Evolutionary conservation across 2,329 filamentous ascomycete genomes (phyloP).

Genomic region (Phialophora expanda): DNA sequence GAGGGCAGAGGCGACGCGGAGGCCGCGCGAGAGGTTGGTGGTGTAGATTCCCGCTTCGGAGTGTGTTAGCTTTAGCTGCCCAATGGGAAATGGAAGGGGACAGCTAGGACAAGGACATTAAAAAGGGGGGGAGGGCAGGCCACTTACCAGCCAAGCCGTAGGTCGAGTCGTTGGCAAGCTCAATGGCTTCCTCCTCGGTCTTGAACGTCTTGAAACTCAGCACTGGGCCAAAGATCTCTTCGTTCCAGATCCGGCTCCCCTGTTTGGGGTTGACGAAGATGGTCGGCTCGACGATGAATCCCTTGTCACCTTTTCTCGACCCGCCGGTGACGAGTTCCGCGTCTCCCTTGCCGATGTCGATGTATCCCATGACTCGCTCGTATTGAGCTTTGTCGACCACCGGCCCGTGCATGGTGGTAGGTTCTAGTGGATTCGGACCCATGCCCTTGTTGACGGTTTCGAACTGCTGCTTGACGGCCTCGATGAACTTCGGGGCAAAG

Average conservation of each 20-base stretch:
- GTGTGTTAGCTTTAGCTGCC: background rate
- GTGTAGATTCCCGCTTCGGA: conserved; percentile 47
- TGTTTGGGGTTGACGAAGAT: conserved; percentile 45
- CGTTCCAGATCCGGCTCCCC: conserved; percentile 44
- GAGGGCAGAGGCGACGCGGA: conserved; percentile 48
- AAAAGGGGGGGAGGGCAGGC: no score
- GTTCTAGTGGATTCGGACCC: conserved; percentile 69
- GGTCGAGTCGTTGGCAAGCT: conserved; percentile 47
- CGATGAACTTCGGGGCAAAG: conserved; percentile 64
- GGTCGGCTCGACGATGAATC: conserved; percentile 49
- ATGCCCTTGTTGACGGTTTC: conserved; percentile 67
- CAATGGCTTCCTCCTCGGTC: conserved; percentile 48
- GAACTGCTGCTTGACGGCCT: conserved; percentile 53
- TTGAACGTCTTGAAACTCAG: conserved; percentile 47
- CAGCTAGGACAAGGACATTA: background rate
- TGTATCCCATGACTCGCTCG: conserved; percentile 50
- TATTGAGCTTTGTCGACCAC: conserved; percentile 53
- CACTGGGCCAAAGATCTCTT: conserved; percentile 53
- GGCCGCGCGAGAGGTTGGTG: conserved; percentile 46
- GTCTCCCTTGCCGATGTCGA: conserved; percentile 50
- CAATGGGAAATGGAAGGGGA: background rate
- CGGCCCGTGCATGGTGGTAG: conserved; percentile 55
- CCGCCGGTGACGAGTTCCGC: conserved; percentile 48
- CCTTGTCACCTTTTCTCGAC: conserved; percentile 42
- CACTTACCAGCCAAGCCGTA: conserved; percentile 48